phyloP scores from a whole-genome alignment of 2,329 filamentous ascomycete genomes.

The Acephala macrosclerotiorum region DNA sequence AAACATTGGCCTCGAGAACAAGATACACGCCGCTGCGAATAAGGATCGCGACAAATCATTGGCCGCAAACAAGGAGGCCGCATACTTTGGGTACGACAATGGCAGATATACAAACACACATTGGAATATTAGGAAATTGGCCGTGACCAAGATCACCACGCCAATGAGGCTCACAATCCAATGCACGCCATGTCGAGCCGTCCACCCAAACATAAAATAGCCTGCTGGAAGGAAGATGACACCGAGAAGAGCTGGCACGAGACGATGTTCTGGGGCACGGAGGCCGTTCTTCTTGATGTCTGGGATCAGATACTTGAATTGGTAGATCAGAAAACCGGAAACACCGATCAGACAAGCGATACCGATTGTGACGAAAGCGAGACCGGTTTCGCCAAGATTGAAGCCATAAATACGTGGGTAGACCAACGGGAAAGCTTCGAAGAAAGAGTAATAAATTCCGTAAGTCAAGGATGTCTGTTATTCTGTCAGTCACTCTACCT shows the following conservation, averaged over 20 bases:
- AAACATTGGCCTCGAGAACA: slow-evolving; percentile 67
- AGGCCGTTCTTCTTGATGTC: slow-evolving; percentile 56
- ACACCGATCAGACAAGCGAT: slow-evolving; percentile 57
- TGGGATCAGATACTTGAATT: slow-evolving; percentile 52
- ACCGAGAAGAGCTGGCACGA: slow-evolving; percentile 59
- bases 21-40: slow-evolving; percentile 64
- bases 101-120: slow-evolving; percentile 64
- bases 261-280: slow-evolving; percentile 57
- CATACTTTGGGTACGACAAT: slow-evolving; percentile 59
- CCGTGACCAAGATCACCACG: slow-evolving; percentile 57
- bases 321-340: slow-evolving; percentile 59
- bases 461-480: slow-evolving; percentile 57
- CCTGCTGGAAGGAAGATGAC: slow-evolving; percentile 59
- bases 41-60: slow-evolving; percentile 66
- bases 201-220: slow-evolving; percentile 65
- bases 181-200: slow-evolving; percentile 54
- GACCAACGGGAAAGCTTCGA: slow-evolving; percentile 71
- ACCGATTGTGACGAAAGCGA: slow-evolving; percentile 65
- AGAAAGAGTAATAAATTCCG: slow-evolving; percentile 66
- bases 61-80: slow-evolving; percentile 64
- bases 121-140: slow-evolving; percentile 61
- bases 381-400: slow-evolving; percentile 61
- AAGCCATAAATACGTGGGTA: slow-evolving; percentile 65
- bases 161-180: slow-evolving; percentile 63
- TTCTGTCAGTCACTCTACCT: slow-evolving; percentile 7